phyloP scores from a whole-genome alignment of 1,284 basidiomycete genomes.

The Ustilago trichophora region DNA sequence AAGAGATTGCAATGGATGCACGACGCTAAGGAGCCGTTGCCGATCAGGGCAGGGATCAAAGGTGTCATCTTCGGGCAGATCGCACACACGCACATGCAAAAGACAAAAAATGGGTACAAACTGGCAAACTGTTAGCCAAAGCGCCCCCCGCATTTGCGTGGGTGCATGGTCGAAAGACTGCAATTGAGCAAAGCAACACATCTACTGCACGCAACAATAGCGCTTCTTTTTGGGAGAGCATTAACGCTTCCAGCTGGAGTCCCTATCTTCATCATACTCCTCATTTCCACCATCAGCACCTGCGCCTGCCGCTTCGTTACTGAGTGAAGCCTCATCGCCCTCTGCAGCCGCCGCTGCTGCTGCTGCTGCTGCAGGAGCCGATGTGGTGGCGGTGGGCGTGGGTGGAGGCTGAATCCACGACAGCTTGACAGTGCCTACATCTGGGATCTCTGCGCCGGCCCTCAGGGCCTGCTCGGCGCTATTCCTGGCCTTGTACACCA shows the following conservation, averaged over 20 bases:
- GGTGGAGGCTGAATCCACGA: slow-evolving; percentile 53
- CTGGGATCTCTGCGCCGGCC: slow-evolving; percentile 51
- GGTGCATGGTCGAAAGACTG: not conserved
- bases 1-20: too few relatives aligned
- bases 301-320: not conserved
- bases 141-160: too few relatives aligned
- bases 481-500: slow-evolving; percentile 52
- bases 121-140: too few relatives aligned
- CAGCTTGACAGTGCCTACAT: slow-evolving; percentile 54
- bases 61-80: too few relatives aligned
- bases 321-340: too few relatives aligned
- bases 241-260: slow-evolving; percentile 58
- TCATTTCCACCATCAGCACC: slow-evolving; percentile 10
- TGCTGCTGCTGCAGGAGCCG: not conserved
- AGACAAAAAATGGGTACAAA: too few relatives aligned
- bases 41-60: too few relatives aligned
- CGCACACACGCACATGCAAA: too few relatives aligned
- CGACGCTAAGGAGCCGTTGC: too few relatives aligned
- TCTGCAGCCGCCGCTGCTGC: not conserved
- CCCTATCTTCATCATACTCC: slow-evolving; percentile 48
- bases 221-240: not conserved
- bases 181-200: not conserved
- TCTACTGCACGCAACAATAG: too few relatives aligned
- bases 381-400: not conserved
- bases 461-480: slow-evolving; percentile 58